Base-by-base conservation (phyloP, 352 stramenopile species). In the Phytophthora pistaciae region DNA sequence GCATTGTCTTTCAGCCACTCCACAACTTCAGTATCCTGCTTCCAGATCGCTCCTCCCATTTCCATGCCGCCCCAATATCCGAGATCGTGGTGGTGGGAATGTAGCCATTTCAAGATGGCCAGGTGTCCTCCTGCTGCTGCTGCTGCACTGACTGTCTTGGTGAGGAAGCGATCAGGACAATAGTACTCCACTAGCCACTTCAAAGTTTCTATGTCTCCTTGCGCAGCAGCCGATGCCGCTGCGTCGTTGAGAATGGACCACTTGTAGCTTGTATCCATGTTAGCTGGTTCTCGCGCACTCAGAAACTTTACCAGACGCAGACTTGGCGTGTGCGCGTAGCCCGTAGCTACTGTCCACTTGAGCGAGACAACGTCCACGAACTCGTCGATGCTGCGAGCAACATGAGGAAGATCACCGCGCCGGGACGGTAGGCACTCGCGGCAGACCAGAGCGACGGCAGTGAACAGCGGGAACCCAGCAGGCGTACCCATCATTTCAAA, bases 81-180 rank as follows among this genome's bases (percentile, higher is more conserved):
- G 9, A 58, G 14, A 54, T 60, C 42, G 16, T 48, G 56, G 25
- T 70, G 36, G 33, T 65, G 11, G 18, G n/a, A 20, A 25, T 60
- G 20, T 31, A 76, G 57, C 57, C 64, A 66, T 60, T 72, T 57
- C 20, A 68, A 31, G 52, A 77, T 56, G 13, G 56, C 16, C 55
- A 73, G 31, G 25, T 70, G 60, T 44, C 70, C 70, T 23, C 50
- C 27, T 18, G 53, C 38, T 21, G 64, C 64, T 21, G 64, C 64
- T 29, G 65, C 64, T 11, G 36, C 48, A 27, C 27, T 46, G 48
- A 77, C 60, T 2, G 50, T 36, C 16, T 70, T 64, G 16, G 70
- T 74, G 21, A 71, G 60, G 49, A 71, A 77, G 29, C 50, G 16
- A 20, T 42, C 46, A 46, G 49, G 57, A 53, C 4, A 66, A 58